phyloP scores from a whole-genome alignment of 805 yeast species.

The Lachancea nothofagi region DNA sequence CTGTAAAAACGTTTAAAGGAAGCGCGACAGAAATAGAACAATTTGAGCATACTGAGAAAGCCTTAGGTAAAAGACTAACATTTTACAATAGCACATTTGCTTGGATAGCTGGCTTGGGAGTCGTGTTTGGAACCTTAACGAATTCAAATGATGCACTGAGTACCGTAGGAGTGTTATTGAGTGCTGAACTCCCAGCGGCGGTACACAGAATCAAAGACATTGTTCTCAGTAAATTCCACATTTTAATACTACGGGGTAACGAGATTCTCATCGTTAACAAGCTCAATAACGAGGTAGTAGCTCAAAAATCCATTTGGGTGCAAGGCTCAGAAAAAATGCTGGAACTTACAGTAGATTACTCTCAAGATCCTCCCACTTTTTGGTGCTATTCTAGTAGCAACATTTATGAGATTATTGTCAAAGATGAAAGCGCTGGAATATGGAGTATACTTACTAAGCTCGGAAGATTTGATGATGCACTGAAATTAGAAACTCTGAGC shows the following conservation, averaged over 20 bases:
- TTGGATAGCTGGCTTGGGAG: slow-evolving; percentile 44
- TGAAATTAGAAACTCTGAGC: slow-evolving; percentile 35
- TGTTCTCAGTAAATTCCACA: slow-evolving; percentile 49
- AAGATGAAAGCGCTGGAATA: slow-evolving; percentile 64
- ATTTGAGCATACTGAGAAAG: slow-evolving; percentile 34
- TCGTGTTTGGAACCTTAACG: slow-evolving; percentile 38
- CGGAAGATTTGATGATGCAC: slow-evolving; percentile 59
- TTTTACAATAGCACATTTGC: slow-evolving; percentile 34
- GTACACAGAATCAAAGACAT: slow-evolving; percentile 36
- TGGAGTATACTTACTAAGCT: slow-evolving; percentile 61
- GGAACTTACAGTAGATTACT: slow-evolving; percentile 47
- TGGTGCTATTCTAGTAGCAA: slow-evolving; percentile 65
- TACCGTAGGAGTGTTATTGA: slow-evolving; percentile 37
- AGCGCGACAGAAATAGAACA: slow-evolving; percentile 35
- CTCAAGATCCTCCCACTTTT: slow-evolving; percentile 41
- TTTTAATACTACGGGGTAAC: slow-evolving; percentile 41
- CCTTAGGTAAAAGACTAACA: slow-evolving; percentile 32
- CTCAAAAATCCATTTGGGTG: slow-evolving; percentile 37
- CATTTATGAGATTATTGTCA: slow-evolving; percentile 67
- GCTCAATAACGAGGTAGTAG: slow-evolving; percentile 44
- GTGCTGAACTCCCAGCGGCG: slow-evolving; percentile 37
- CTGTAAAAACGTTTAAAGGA: slow-evolving; percentile 19
- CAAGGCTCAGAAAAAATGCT: slow-evolving; percentile 35
- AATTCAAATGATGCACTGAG: slow-evolving; percentile 24
- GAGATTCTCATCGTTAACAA: slow-evolving; percentile 45